Evolutionary conservation across 441 rosid genomes (phyloP).

Genomic region (Populus hybrid): DNA sequence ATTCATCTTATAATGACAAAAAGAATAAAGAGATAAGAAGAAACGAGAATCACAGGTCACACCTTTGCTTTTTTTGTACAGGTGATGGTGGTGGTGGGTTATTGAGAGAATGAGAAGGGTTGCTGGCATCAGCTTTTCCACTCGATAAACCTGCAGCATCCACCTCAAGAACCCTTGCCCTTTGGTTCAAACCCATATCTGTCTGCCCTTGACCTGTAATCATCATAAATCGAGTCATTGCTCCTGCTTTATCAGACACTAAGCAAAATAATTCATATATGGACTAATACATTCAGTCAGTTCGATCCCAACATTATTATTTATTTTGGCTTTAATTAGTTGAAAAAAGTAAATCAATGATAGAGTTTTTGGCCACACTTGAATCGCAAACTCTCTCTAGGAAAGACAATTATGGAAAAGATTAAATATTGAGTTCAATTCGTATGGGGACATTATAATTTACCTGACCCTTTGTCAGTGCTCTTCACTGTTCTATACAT

Average conservation of each 20-base stretch:
- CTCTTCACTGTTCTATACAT: conserved; percentile 99
- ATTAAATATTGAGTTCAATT: background rate
- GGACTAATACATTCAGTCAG: conserved; percentile 13
- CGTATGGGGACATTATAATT: conserved; percentile 16
- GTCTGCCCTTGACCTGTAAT: conserved; percentile 53
- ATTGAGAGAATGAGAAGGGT: conserved; percentile 24
- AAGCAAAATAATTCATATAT: conserved; percentile 26
- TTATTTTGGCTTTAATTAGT: background rate
- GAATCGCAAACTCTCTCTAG: conserved; percentile 16
- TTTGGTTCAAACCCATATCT: conserved; percentile 38
- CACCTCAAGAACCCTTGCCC: conserved; percentile 22
- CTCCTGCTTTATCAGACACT: conserved; percentile 31
- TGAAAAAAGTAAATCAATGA: conserved; percentile 13
- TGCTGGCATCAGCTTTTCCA: conserved; percentile 29
- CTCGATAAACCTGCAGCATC: conserved; percentile 26
- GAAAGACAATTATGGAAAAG: conserved; percentile 15
- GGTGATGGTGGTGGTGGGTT: conserved; percentile 17
- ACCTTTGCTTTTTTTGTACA: conserved; percentile 24
- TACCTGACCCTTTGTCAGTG: conserved; percentile 89
- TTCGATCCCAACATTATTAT: conserved; percentile 8
- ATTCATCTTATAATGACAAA: background rate
- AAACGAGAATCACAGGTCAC: conserved; percentile 12
- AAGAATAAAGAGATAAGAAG: background rate
- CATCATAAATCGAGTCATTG: conserved; percentile 26
- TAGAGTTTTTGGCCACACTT: conserved; percentile 9